Percentiles rank a stretch among this genome's conserved stretches.
Evolutionary conservation across 129 eudicot species (phyloP).

Genomic region (Arctium minus): DNA sequence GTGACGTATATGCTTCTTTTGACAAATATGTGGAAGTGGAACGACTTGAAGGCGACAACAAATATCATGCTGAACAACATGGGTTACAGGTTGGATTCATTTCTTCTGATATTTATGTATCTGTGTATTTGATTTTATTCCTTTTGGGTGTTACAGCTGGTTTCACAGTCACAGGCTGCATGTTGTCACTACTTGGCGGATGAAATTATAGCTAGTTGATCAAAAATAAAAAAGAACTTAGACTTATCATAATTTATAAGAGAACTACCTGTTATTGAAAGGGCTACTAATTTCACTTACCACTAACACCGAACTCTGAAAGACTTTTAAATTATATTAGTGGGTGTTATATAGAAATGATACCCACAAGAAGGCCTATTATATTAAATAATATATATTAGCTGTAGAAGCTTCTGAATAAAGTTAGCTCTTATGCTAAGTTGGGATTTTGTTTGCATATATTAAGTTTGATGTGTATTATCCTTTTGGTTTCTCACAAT

Average conservation of each 20-base stretch:
- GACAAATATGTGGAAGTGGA: conserved; percentile 84
- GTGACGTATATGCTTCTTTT: conserved; percentile 28
- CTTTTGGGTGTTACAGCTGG: neutral
- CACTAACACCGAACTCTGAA: neutral
- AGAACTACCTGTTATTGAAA: neutral
- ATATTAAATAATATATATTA: neutral
- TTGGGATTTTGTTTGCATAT: neutral
- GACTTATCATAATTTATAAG: neutral
- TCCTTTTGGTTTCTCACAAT: neutral
- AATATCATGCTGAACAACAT: conserved; percentile 66
- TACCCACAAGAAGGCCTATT: neutral
- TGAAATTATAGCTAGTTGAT: neutral
- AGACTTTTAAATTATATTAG: neutral
- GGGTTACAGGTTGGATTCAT: conserved; percentile 58
- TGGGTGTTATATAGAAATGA: neutral
- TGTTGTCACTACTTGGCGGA: neutral
- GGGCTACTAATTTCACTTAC: neutral
- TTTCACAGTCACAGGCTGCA: neutral
- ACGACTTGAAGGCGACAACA: conserved; percentile 70
- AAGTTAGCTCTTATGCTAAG: neutral
- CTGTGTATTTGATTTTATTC: neutral
- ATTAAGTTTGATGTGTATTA: neutral
- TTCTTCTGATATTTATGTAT: neutral
- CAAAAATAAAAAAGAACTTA: neutral
- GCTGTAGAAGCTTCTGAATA: neutral